A percentile compares a stretch with the other conserved stretches of the same genome.
phyloP scores from a whole-genome alignment of 139 green algal species.

The Coccomyxa sp. region DNA sequence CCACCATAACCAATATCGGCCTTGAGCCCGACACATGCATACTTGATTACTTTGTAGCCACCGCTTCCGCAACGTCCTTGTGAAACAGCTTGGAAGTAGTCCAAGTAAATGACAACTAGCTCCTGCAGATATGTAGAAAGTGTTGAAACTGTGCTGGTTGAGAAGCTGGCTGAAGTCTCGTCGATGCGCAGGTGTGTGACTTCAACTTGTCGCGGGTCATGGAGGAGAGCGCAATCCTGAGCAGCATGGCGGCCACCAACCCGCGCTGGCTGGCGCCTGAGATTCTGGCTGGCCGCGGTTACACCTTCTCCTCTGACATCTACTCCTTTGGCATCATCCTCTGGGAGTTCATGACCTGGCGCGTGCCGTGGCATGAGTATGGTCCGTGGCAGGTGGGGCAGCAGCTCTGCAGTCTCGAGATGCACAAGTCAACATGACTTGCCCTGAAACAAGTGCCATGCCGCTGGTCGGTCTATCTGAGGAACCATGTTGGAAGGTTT shows the following conservation, averaged over 20 bases:
- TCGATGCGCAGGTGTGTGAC: slow-evolving; percentile 32
- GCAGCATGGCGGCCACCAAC: slow-evolving; percentile 51
- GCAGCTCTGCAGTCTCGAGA: neutral
- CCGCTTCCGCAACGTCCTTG: neutral
- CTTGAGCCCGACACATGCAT: neutral
- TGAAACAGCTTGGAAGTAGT: neutral
- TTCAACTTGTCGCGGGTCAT: slow-evolving; percentile 60
- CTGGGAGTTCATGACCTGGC: slow-evolving; percentile 79
- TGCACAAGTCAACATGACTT: neutral
- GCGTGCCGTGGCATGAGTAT: slow-evolving; percentile 64
- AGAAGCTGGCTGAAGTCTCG: too few species aligned
- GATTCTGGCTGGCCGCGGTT: slow-evolving; percentile 42
- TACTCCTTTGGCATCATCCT: slow-evolving; percentile 59
- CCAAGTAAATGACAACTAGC: too few species aligned
- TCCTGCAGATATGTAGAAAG: too few species aligned
- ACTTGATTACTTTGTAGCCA: neutral
- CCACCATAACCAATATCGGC: neutral
- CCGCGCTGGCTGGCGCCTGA: slow-evolving; percentile 60
- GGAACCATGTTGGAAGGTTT: neutral
- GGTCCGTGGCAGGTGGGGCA: slow-evolving; percentile 52
- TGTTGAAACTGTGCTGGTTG: too few species aligned
- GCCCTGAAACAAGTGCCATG: neutral
- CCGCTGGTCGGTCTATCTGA: neutral
- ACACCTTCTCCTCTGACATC: slow-evolving; percentile 45
- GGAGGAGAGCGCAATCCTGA: slow-evolving; percentile 38